Evolutionary conservation across 2,329 filamentous ascomycete species (phyloP), one percentile per base, ranked within the genome.

Genomic region (Plectosphaerella cucumerina): DNA sequence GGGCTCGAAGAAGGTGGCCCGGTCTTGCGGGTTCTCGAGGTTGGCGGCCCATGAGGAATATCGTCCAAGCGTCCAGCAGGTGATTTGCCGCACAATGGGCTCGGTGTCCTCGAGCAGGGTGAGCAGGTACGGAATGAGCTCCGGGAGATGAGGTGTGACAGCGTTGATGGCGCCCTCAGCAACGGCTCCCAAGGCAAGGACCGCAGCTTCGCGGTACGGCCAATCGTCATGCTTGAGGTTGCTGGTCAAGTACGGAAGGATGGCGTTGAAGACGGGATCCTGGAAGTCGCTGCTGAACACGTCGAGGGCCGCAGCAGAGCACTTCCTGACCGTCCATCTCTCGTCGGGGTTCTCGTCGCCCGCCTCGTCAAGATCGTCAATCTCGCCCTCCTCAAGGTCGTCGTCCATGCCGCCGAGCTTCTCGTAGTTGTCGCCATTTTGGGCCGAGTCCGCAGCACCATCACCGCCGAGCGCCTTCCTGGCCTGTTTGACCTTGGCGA

Each of bases 281-380:
- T 90, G 86, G 69, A 96, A 99, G 56, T 96, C 89, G 48, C 87
- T 88, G 17, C 94, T 91, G 60, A 99, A 92, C 12, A 96, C 90
- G 65, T 99, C 94, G 39, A 99, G 77, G 9, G 94, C 92, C 12
- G 94, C 94, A 8, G 94, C 94, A 35, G 94, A 97, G 73, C 94
- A 97, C 72, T 99, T 99, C 56, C 94, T 85, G 49, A 99, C 76
- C 50, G 93, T 97, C 94, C 94, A 99, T 60, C 85, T 83, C 66
- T 96, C 90, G 66, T 97, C 94, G 0, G 90, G 90, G 59, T 92
- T 90, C 47, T 80, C 81, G 56, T 90, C 90, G 44, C 91, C 90
- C 45, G 89, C 88, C 50, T 85, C 81, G 26, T 51, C 21, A 22
- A 77, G 76, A 35, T 86, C 86, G 35, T 86, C 88, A 42, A 96